Conservation (phyloP, 2,329 filamentous ascomycete species). For the Penicillium sp. region DNA sequence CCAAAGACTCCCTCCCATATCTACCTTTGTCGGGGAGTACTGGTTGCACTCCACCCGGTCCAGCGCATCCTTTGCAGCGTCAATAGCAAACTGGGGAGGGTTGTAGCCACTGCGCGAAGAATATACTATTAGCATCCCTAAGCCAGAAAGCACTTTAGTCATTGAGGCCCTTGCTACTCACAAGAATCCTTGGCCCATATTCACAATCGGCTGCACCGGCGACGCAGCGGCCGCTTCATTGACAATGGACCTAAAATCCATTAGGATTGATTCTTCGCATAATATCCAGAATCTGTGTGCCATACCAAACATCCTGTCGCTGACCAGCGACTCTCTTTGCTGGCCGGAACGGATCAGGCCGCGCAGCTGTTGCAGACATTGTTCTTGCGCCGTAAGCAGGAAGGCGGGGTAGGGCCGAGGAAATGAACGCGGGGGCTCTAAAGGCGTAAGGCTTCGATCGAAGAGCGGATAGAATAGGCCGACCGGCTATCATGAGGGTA, state of each 20-base stretch:
- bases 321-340: conserved; percentile 48
- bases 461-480: conserved; percentile 5
- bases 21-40: conserved; percentile 85
- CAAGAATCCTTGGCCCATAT: conserved; percentile 64
- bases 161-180: conserved; percentile 31
- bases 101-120: conserved; percentile 66
- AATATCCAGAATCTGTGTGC: not conserved
- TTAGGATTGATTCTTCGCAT: conserved; percentile 9
- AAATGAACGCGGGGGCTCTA: conserved; percentile 2
- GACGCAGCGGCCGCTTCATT: conserved; percentile 63
- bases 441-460: conserved; percentile 1
- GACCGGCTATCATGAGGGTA: conserved; percentile 9
- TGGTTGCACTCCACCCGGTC: conserved; percentile 96
- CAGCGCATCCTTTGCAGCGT: conserved; percentile 85
- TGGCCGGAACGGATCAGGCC: conserved; percentile 43
- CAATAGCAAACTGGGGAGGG: conserved; percentile 80
- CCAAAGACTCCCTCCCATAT: not conserved
- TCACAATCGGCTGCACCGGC: conserved; percentile 61
- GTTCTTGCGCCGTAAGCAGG: conserved; percentile 25
- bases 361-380: conserved; percentile 39
- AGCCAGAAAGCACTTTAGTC: not conserved
- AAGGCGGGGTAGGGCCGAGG: conserved; percentile 19
- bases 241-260: conserved; percentile 54
- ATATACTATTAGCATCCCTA: not conserved
- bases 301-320: conserved; percentile 50